Evolutionary conservation across 345 rosid species (phyloP).

Genomic region (Tarenaya hassleriana): DNA sequence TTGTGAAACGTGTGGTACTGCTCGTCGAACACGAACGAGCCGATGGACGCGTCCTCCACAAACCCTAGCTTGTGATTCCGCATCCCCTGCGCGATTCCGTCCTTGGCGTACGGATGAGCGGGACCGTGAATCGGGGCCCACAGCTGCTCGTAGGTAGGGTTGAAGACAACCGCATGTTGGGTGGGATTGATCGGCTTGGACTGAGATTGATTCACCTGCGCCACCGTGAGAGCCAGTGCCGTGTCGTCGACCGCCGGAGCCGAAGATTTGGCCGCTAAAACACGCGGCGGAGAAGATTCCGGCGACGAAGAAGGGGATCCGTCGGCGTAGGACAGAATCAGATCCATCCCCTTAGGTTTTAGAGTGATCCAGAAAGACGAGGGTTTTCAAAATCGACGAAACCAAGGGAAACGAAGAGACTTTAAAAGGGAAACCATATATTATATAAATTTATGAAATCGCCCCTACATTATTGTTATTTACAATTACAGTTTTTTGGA

Average conservation of each 20-base stretch:
- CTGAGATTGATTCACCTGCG: conserved; percentile 47
- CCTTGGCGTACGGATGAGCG: conserved; percentile 87
- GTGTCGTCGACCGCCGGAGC: conserved; percentile 96
- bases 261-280: conserved; percentile 64
- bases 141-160: conserved; percentile 85
- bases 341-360: conserved; percentile 24
- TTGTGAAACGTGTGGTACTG: conserved; percentile 87
- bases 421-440: no score
- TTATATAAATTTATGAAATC: no score
- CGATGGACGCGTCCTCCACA: conserved; percentile 88
- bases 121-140: conserved; percentile 91
- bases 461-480: no score
- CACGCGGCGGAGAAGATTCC: conserved; percentile 74
- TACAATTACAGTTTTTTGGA: no score
- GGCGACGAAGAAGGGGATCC: conserved; percentile 33
- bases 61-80: conserved; percentile 95
- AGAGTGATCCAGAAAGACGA: no score
- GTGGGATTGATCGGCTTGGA: conserved; percentile 70
- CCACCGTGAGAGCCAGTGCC: conserved; percentile 68
- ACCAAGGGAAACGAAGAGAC: no score
- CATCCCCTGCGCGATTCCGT: conserved; percentile 93
- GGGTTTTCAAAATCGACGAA: no score
- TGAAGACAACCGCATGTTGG: conserved; percentile 64
- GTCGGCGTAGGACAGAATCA: conserved; percentile 29
- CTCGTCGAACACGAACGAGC: conserved; percentile 80